These are phyloP conservation scores for Annulohypoxylon truncatum DNA, from an alignment of 2,329 filamentous ascomycete species.

Conservation along the genomic window DNA sequence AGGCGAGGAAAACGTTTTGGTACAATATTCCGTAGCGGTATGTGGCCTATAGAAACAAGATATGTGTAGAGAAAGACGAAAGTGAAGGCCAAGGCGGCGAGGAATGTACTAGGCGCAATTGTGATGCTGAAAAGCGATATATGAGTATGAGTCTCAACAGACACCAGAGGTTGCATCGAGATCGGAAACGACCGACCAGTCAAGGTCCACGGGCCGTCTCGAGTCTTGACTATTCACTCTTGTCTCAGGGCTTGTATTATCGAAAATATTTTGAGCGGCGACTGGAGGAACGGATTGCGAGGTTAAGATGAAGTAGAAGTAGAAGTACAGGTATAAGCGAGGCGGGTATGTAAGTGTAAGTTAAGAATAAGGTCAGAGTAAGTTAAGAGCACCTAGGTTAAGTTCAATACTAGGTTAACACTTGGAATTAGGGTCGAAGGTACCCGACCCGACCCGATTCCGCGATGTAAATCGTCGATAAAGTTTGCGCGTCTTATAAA, in stretches of 20 bases:
- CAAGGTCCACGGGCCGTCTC: slow-evolving; percentile 29
- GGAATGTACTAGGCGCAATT: slow-evolving; percentile 68
- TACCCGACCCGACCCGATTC: background rate
- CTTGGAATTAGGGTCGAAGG: background rate
- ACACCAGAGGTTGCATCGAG: slow-evolving; percentile 69
- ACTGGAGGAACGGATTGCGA: background rate
- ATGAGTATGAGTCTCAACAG: slow-evolving; percentile 72
- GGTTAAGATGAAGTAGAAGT: background rate
- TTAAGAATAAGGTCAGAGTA: background rate
- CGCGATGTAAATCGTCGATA: background rate
- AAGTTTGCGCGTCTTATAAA: slow-evolving; percentile 13
- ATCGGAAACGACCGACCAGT: slow-evolving; percentile 36
- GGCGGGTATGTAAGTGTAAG: background rate
- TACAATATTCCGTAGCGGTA: slow-evolving; percentile 54
- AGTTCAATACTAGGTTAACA: slow-evolving; percentile 2
- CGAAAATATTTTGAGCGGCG: background rate
- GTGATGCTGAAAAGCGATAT: slow-evolving; percentile 69
- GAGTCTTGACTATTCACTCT: slow-evolving; percentile 14
- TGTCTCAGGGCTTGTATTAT: slow-evolving; percentile 6
- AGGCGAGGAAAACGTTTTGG: slow-evolving; percentile 39
- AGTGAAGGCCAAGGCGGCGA: slow-evolving; percentile 62
- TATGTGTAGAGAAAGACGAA: slow-evolving; percentile 65
- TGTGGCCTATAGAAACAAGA: slow-evolving; percentile 53
- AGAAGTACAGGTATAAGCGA: background rate
- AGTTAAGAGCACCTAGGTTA: background rate